Percentiles rank a stretch among this genome's conserved stretches.
Conservation (phyloP, 2,329 filamentous ascomycete genomes). For the Fusarium cyanostomum region DNA sequence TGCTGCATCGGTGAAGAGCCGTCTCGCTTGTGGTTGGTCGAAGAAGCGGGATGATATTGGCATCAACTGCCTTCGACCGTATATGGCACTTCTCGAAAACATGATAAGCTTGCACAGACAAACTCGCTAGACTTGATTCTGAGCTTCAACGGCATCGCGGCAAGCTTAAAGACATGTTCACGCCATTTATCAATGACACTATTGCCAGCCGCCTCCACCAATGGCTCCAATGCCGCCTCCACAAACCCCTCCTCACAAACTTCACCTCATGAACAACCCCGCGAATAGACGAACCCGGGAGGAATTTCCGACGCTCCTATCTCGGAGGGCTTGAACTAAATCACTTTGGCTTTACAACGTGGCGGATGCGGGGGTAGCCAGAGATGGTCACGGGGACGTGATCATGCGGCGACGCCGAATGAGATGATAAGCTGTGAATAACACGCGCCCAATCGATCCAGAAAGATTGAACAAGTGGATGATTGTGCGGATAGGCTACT, state of each 20-base stretch:
- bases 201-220: background rate
- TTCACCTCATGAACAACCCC: background rate
- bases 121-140: background rate
- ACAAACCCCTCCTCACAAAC: background rate
- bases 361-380: slow-evolving; percentile 16
- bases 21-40: background rate
- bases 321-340: slow-evolving; percentile 4
- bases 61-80: background rate
- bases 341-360: background rate
- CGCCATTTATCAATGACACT: background rate
- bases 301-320: slow-evolving; percentile 10
- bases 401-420: slow-evolving; percentile 23
- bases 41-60: background rate
- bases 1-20: slow-evolving; percentile 10
- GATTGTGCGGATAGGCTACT: slow-evolving; percentile 12
- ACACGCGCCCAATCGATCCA: slow-evolving; percentile 1
- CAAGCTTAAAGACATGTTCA: background rate
- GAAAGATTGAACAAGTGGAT: background rate
- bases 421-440: background rate
- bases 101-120: slow-evolving; percentile 10
- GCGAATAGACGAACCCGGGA: slow-evolving; percentile 6
- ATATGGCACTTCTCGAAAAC: background rate
- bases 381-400: slow-evolving; percentile 19
- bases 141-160: background rate
- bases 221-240: background rate